phyloP scores from a whole-genome alignment of 176 grass and related monocot species.

The Rhynchospora tenuis region DNA sequence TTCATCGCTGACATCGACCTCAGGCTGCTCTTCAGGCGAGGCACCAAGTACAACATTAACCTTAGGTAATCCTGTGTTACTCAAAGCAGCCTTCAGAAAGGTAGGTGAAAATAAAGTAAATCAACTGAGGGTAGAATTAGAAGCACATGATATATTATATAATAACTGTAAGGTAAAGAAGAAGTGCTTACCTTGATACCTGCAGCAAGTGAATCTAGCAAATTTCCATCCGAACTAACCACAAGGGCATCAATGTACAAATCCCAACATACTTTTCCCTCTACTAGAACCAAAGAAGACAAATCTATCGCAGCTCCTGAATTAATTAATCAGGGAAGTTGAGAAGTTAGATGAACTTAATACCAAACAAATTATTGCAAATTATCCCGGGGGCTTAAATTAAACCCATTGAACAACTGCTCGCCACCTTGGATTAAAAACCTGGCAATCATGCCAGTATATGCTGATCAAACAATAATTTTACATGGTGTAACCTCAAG shows the following conservation, averaged over 20 bases:
- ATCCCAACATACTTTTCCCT: conserved; percentile 95
- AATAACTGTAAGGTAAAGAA: conserved; percentile 16
- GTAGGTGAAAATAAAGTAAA: background rate
- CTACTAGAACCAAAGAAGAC: conserved; percentile 70
- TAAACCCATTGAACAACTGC: background rate
- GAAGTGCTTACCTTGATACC: conserved; percentile 62
- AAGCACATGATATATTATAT: background rate
- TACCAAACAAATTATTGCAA: background rate
- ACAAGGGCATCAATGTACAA: conserved; percentile 77
- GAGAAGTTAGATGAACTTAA: background rate
- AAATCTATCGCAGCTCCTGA: conserved; percentile 83
- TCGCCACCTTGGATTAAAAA: background rate
- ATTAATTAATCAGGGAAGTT: conserved; percentile 22
- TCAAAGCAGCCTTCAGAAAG: conserved; percentile 62
- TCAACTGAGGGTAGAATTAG: background rate
- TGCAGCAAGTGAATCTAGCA: conserved; percentile 77
- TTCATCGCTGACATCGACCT: conserved; percentile 76
- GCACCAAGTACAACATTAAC: conserved; percentile 59
- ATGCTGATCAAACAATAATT: background rate
- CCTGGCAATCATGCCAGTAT: background rate
- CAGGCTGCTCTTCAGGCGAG: conserved; percentile 62
- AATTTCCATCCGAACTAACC: conserved; percentile 89
- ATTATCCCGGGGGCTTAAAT: background rate
- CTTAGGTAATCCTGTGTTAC: conserved; percentile 91
- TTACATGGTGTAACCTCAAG: background rate